Evolutionary conservation across 306 rosid genomes (phyloP).

Genomic region (Mimosa bimucronata): DNA sequence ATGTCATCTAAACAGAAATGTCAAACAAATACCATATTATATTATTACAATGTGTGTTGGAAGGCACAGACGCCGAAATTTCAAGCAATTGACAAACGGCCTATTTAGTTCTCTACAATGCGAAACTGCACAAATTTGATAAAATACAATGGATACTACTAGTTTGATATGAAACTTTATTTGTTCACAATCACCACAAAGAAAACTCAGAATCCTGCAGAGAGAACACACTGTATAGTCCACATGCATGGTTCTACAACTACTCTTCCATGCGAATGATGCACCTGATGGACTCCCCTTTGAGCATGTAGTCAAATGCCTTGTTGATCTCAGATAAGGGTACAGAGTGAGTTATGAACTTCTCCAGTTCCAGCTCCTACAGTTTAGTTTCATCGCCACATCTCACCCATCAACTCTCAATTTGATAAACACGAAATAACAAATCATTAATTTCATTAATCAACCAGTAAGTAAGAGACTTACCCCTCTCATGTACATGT

Average conservation of each 20-base stretch:
- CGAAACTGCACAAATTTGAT: neutral
- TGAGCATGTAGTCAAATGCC: conserved; percentile 54
- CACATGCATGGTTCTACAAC: neutral
- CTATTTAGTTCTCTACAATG: neutral
- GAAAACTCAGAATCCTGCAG: neutral
- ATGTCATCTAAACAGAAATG: neutral
- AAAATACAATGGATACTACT: neutral
- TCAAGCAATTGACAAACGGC: neutral
- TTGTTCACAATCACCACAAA: neutral
- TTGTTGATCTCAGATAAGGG: conserved; percentile 52
- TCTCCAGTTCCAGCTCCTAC: conserved; percentile 60
- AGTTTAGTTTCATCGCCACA: neutral
- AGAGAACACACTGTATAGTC: neutral
- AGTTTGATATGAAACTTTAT: neutral
- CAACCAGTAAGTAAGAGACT: neutral
- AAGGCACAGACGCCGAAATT: neutral
- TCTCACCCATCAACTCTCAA: neutral
- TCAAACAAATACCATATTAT: neutral
- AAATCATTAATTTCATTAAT: no score
- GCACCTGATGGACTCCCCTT: conserved; percentile 54
- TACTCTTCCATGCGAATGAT: conserved; percentile 41
- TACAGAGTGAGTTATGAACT: conserved; percentile 56
- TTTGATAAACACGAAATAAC: neutral
- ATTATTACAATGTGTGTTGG: neutral
- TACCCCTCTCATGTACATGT: conserved; percentile 73